Percentiles rank a stretch among this genome's conserved stretches.
phyloP scores from a whole-genome alignment of 2,329 filamentous ascomycete species.

The Penicillium crustosum region DNA sequence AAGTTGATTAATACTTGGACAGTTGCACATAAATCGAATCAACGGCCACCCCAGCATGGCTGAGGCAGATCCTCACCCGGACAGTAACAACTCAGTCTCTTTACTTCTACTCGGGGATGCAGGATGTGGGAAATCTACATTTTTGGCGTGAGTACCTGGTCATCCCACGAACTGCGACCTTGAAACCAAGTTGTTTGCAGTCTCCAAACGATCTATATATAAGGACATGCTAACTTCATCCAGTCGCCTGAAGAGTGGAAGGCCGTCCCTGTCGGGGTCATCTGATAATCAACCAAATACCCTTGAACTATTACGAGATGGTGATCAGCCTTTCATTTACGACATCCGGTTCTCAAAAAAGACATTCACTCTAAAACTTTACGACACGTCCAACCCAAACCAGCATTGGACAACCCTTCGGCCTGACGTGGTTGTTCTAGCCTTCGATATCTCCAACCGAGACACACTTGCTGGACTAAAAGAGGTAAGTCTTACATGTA shows the following conservation, averaged over 20 bases:
- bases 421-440: constrained; percentile 58
- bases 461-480: constrained; percentile 51
- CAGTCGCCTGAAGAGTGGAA: constrained; percentile 24
- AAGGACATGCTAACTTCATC: background rate
- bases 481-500: constrained; percentile 25
- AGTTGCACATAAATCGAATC: background rate
- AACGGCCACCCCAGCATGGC: constrained; percentile 6
- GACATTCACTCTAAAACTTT: constrained; percentile 56
- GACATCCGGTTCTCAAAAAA: constrained; percentile 58
- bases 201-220: background rate
- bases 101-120: constrained; percentile 59
- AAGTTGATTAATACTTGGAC: background rate
- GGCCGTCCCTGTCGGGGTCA: constrained; percentile 12
- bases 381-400: constrained; percentile 58
- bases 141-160: constrained; percentile 56
- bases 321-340: constrained; percentile 60
- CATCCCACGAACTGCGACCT: too few relatives aligned
- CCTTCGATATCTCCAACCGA: constrained; percentile 59
- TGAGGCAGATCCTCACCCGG: background rate
- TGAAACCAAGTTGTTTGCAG: background rate
- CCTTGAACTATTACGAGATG: constrained; percentile 51
- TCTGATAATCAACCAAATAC: constrained; percentile 31
- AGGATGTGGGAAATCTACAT: constrained; percentile 62
- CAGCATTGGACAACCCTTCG: constrained; percentile 55
- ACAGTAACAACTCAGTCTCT: constrained; percentile 28